phyloP scores from a whole-genome alignment of 805 yeast genomes.

The Hanseniaspora nectarophila region DNA sequence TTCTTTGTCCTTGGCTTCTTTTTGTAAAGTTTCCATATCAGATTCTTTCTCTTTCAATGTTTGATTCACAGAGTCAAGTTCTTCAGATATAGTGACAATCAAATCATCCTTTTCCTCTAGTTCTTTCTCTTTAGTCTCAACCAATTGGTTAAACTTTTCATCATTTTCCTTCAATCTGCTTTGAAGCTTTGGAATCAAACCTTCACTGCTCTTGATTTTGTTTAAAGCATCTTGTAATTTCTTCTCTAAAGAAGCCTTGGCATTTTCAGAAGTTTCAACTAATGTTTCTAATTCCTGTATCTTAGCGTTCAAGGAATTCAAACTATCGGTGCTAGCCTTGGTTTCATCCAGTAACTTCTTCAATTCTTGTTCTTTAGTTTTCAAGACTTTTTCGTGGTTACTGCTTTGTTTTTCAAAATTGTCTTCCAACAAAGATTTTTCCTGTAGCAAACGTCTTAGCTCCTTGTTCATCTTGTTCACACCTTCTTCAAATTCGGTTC shows the following conservation, averaged over 20 bases:
- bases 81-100: conserved; percentile 10
- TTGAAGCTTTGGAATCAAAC: conserved; percentile 33
- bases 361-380: conserved; percentile 21
- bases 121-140: conserved; percentile 6
- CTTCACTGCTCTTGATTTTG: conserved; percentile 26
- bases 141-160: conserved; percentile 17
- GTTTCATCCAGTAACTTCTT: conserved; percentile 17
- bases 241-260: conserved; percentile 20
- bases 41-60: conserved; percentile 15
- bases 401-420: conserved; percentile 35
- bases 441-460: conserved; percentile 50
- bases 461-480: conserved; percentile 85
- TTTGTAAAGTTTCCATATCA: conserved; percentile 4
- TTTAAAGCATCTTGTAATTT: conserved; percentile 23
- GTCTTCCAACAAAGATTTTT: conserved; percentile 41
- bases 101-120: conserved; percentile 14
- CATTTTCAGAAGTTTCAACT: conserved; percentile 20
- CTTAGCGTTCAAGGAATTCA: conserved; percentile 6
- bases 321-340: conserved; percentile 16
- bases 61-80: conserved; percentile 11
- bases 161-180: conserved; percentile 36
- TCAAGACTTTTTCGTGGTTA: conserved; percentile 31
- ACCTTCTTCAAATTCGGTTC: conserved; percentile 67
- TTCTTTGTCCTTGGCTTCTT: background rate
- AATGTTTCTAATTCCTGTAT: conserved; percentile 20